A percentile compares a stretch with the other conserved stretches of the same genome.
Evolutionary conservation across 2,329 filamentous ascomycete species (phyloP).

Genomic region (Apiospora kogelbergensis): DNA sequence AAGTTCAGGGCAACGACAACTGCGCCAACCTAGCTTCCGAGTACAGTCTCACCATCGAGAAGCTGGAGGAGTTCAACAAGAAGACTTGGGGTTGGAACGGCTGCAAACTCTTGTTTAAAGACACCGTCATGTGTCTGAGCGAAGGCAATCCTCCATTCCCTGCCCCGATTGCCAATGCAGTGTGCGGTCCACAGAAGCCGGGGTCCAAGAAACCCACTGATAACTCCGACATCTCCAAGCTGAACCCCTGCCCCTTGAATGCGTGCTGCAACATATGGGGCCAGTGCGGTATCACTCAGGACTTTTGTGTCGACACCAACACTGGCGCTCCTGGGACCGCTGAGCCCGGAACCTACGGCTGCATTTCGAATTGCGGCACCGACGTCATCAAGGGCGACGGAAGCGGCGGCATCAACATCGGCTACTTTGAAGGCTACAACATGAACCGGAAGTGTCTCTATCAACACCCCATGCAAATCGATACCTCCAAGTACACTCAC

Average conservation of each 20-base stretch:
- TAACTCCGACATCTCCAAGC: slow-evolving; percentile 6
- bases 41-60: slow-evolving; percentile 18
- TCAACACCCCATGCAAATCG: slow-evolving; percentile 16
- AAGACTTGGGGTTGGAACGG: slow-evolving; percentile 23
- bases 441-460: slow-evolving; percentile 17
- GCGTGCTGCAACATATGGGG: slow-evolving; percentile 23
- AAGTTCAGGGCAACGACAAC: slow-evolving; percentile 29
- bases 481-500: slow-evolving; percentile 18
- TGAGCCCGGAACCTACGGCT: slow-evolving; percentile 7
- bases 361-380: slow-evolving; percentile 19
- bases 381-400: slow-evolving; percentile 13
- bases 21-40: slow-evolving; percentile 32
- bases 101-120: slow-evolving; percentile 15
- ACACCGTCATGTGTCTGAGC: slow-evolving; percentile 24
- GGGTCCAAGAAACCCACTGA: slow-evolving; percentile 11
- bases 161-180: slow-evolving; percentile 17
- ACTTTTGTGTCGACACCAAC: slow-evolving; percentile 14
- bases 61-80: slow-evolving; percentile 22
- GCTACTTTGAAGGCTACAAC: slow-evolving; percentile 21
- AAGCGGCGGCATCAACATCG: slow-evolving; percentile 7
- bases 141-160: slow-evolving; percentile 22
- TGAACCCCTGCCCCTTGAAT: slow-evolving; percentile 21
- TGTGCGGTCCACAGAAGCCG: slow-evolving; percentile 19
- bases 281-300: slow-evolving; percentile 16
- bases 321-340: slow-evolving; percentile 11